These are phyloP conservation scores for Colletotrichum sp. DNA, from an alignment of 2,329 filamentous ascomycete species.

Conservation along the genomic window DNA sequence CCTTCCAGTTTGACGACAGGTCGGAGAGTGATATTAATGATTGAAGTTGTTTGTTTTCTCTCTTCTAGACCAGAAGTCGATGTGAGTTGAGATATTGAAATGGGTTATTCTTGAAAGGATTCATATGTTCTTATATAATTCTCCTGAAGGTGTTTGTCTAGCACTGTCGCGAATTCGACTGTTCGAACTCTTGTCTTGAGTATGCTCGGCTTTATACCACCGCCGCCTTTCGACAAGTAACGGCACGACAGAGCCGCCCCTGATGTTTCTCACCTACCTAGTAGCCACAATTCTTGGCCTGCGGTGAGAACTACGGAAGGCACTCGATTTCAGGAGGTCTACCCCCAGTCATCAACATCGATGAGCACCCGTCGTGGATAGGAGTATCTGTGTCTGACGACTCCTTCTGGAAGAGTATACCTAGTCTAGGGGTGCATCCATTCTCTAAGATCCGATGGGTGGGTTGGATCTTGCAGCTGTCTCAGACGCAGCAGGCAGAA, in stretches of 20 bases:
- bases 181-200: not conserved
- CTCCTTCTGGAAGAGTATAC: not conserved
- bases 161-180: not conserved
- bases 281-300: not conserved
- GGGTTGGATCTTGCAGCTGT: not conserved
- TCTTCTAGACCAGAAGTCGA: not conserved
- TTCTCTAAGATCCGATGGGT: not conserved
- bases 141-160: not conserved
- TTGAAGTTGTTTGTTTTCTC: not conserved
- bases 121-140: not conserved
- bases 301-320: not conserved
- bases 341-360: not conserved
- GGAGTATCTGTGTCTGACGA: not conserved
- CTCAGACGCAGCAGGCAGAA: not conserved
- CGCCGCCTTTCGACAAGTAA: not conserved
- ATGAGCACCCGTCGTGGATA: not conserved
- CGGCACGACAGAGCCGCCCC: not conserved
- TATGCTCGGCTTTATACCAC: not conserved
- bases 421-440: not conserved
- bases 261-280: not conserved
- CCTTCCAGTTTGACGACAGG: not conserved
- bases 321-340: not conserved
- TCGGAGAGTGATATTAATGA: not conserved
- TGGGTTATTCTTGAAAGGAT: not conserved
- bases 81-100: not conserved